Evolutionary conservation across 345 rosid species (phyloP), one percentile per base, ranked within the genome.

Genomic region (Citrus reticulata): DNA sequence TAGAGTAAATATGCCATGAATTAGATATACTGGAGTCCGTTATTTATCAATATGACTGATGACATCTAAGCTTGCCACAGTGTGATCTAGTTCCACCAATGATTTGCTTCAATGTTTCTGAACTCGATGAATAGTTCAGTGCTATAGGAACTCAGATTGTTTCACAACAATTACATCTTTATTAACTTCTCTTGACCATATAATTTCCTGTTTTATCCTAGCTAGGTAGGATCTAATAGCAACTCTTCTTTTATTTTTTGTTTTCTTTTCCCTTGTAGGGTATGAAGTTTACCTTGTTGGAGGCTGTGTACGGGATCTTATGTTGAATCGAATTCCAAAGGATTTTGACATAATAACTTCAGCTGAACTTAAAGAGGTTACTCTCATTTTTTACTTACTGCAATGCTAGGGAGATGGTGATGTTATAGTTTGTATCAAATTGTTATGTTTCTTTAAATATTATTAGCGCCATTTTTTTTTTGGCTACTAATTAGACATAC

Each of bases 221-320:
- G 7, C 51, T 11, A 46, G 51, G 17, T 37, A 13, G 37, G 61
- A 40, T 25, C 42, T 25, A 24, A 39, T 17, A 19, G 70, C 49
- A 55, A 73, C 16, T 8, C 40, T 71, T 17, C 19, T 32, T 9
- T 46, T 46, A 46, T 46, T 61, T 8, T 7, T 35, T 16, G 9
- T 30, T 64, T 29, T 61, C 32, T 49, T 11, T 73, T 17, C 20
- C 24, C 7, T 25, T 77, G 62, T 75, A 94, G 99, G 99, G 57
- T 84, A 86, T 82, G 92, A 90, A 73, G 99, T 91, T 72, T 93
- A 94, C 82, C 98, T 94, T 73, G 99, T 97, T 9, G 99, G 98
- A 79, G 99, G 99, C 13, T 93, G 98, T 73, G 98, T 97, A 51
- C 85, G 99, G 70, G 99, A 97, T 90, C 97, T 97, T 82, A 87